These are phyloP conservation scores for Clathrospora elynae DNA, from an alignment of 2,329 filamentous ascomycete species.

Conservation along the genomic window DNA sequence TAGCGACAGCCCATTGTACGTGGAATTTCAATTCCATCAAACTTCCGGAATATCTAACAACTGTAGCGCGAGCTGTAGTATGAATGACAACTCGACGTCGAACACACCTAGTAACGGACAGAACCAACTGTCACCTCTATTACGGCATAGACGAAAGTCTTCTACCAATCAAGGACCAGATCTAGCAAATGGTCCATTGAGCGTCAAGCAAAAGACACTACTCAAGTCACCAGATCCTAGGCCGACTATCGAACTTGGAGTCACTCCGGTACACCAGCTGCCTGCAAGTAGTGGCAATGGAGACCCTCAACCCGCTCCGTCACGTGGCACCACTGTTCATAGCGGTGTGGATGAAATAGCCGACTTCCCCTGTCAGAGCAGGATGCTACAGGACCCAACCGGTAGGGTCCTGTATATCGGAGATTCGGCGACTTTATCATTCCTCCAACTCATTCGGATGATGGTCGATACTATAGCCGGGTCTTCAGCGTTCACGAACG, in stretches of 20 bases:
- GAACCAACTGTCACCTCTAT: conserved; percentile 25
- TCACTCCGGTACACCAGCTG: conserved; percentile 33
- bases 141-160: conserved; percentile 22
- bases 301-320: conserved; percentile 31
- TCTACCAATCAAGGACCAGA: conserved; percentile 19
- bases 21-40: neutral
- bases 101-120: conserved; percentile 33
- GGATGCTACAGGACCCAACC: conserved; percentile 65
- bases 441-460: conserved; percentile 64
- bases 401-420: conserved; percentile 65
- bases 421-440: conserved; percentile 66
- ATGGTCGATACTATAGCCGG: conserved; percentile 63
- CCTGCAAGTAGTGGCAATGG: conserved; percentile 26
- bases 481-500: conserved; percentile 62
- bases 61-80: neutral
- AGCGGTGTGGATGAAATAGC: conserved; percentile 62
- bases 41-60: neutral
- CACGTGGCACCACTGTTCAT: conserved; percentile 41
- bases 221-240: conserved; percentile 26
- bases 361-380: conserved; percentile 59
- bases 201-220: conserved; percentile 28
- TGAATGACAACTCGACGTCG: conserved; percentile 27
- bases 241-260: conserved; percentile 32
- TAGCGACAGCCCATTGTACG: conserved; percentile 18
- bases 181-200: conserved; percentile 6